Conservation (phyloP, 805 yeast genomes). For the Ogataea wickerhamii region DNA sequence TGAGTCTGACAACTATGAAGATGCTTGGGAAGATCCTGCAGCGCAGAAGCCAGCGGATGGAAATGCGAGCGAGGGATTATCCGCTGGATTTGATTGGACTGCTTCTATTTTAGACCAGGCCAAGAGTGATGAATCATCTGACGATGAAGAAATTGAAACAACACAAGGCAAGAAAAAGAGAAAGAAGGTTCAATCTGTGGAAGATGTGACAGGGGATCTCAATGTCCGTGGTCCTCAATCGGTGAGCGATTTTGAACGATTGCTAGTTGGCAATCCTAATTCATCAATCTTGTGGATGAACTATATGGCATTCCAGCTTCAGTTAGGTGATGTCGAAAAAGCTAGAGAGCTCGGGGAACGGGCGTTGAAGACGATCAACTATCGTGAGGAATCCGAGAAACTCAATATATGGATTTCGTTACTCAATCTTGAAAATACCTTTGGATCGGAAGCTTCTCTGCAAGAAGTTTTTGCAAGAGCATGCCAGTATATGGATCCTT, state of each 20-base stretch:
- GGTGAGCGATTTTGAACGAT: slow-evolving; percentile 84
- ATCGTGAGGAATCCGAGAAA: slow-evolving; percentile 90
- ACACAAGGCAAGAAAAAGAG: slow-evolving; percentile 41
- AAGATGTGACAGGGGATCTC: slow-evolving; percentile 83
- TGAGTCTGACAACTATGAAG: slow-evolving; percentile 20
- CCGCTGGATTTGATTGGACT: slow-evolving; percentile 95
- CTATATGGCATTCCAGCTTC: slow-evolving; percentile 96
- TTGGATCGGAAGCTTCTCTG: slow-evolving; percentile 81
- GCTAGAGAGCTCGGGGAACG: slow-evolving; percentile 92
- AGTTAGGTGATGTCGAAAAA: slow-evolving; percentile 87
- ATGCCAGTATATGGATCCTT: slow-evolving; percentile 88
- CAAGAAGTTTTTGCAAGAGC: slow-evolving; percentile 80
- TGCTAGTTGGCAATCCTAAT: slow-evolving; percentile 87
- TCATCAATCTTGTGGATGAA: slow-evolving; percentile 96
- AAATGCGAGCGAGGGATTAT: slow-evolving; percentile 51
- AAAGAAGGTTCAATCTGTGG: slow-evolving; percentile 42
- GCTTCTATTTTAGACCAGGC: slow-evolving; percentile 84
- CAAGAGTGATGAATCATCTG: slow-evolving; percentile 49
- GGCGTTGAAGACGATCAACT: slow-evolving; percentile 85
- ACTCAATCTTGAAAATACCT: slow-evolving; percentile 88
- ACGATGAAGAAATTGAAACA: slow-evolving; percentile 48
- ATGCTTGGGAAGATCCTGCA: slow-evolving; percentile 19
- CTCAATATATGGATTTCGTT: slow-evolving; percentile 94
- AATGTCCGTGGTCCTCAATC: slow-evolving; percentile 88
- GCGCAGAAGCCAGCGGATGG: slow-evolving; percentile 24